Evolutionary conservation across 1,284 basidiomycete genomes (phyloP), one percentile per base, ranked within the genome.

Genomic region (Sparassis latifolia): DNA sequence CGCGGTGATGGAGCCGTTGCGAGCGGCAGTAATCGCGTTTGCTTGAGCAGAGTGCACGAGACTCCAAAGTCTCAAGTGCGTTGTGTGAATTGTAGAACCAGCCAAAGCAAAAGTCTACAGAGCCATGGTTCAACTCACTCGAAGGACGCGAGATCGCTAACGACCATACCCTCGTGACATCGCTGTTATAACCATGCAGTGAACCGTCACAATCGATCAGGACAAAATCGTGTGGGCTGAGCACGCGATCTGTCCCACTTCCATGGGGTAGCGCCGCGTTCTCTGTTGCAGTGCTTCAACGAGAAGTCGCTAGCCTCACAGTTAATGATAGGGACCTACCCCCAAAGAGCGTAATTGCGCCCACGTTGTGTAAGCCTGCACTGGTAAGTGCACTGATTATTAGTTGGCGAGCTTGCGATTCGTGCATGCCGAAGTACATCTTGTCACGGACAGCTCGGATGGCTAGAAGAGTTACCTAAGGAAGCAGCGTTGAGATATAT

Each of bases 261-360:
- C 89, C 92, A 63, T 94, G 91, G 2, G 90, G 91, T 20, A 92
- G 76, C 0, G 89, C 90, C 1, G 89, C 91, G 56, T 92, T 89
- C 57, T 86, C 89, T 91, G 64, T 10, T 33, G 44, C 32, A 41
- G 31, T 33, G 20, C 31, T 32, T 43, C 5, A 20, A 48, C 40
- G 27, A n/a, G 27, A 40, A 20, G 5, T 7, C 3, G 2, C 6
- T 12, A 29, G 7, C 30, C 6, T 28, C 31, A 35, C 7, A 31
- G 4, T 10, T n/a, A 27, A 45, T 10, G 10, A 47, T 30, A 12
- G 20, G 37, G 41, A 68, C 77, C 50, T 55, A 88, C 89, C 84
- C 59, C 90, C 89, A 61, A 94, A 92, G 20, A 92, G 72, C 0
- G 87, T 82, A 29, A 91, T 68, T 12, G 79, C 82, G 57, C 75